Base-by-base conservation (phyloP, 169 alveolate species). In the Miamiensis avidus region DNA sequence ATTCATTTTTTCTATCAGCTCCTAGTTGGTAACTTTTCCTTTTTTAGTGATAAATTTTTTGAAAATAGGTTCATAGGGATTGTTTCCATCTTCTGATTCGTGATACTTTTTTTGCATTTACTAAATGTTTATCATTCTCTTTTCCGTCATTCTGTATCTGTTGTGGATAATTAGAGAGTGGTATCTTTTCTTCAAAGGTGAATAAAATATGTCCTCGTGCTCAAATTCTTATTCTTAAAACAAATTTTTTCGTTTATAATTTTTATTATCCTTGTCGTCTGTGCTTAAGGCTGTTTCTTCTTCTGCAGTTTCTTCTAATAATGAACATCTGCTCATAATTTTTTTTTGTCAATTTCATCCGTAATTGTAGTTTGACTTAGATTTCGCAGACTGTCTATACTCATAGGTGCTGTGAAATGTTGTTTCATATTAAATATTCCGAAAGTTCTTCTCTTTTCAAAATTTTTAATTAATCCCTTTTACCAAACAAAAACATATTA, bases 111-210 rank as follows among this genome's bases (percentile, higher is more conserved):
- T 49, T 49, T 49, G 20, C 20, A 49, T 49, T 49, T 49, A 49
- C 20, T 49, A 49, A 49, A 11, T 11, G 20, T 49, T 11, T 11
- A 49, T 49, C 69, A 49, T 49, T 49, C 20, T 49, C 20, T 49
- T 49, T 11, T 77, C 82, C 25, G 74, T 77, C 1, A 77, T 31
- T 30, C 82, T 31, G 33, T 77, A 77, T 77, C 82, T 77, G 33
- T 77, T 72, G 29, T 77, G 82, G 30, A 77, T 31, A 25, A 77
- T 77, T 0, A 77, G 72, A 32, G 82, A 33, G 27, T 77, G 65
- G 27, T 77, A 34, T 29, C 64, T 30, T 34, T 77, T 77, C 26
- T n/a, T 34, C 29, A 31, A 6, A 25, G 82, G 82, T 32, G 82
- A 77, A 11, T 49, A 4, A 20, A 49, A 49, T 11, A 49, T 11